These are phyloP conservation scores for Plectosphaerella plurivora DNA, from an alignment of 2,329 filamentous ascomycete genomes.

Conservation along the genomic window DNA sequence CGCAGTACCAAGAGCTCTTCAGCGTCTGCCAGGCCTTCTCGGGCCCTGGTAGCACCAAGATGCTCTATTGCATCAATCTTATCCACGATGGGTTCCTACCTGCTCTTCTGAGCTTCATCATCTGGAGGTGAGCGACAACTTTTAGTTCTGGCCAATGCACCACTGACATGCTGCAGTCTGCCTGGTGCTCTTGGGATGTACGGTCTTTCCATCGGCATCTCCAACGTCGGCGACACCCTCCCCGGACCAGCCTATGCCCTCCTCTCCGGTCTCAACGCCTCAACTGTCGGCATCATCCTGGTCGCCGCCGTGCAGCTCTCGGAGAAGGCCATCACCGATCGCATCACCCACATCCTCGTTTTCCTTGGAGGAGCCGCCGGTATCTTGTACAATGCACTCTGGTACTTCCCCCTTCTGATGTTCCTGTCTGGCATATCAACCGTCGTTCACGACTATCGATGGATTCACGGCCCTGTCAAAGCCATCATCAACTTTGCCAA, in stretches of 20 bases:
- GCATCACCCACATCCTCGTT: conserved; percentile 53
- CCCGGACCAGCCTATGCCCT: conserved; percentile 58
- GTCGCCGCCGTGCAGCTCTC: conserved; percentile 60
- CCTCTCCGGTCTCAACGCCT: conserved; percentile 61
- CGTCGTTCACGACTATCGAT: conserved; percentile 48
- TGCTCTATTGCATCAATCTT: conserved; percentile 58
- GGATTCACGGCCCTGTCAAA: conserved; percentile 31
- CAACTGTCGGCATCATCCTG: conserved; percentile 64
- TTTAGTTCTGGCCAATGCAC: not conserved
- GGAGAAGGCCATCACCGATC: conserved; percentile 59
- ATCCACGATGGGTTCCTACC: conserved; percentile 54
- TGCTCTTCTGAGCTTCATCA: conserved; percentile 51
- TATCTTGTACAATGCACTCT: conserved; percentile 61
- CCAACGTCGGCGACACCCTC: conserved; percentile 48
- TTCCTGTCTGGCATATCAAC: conserved; percentile 44
- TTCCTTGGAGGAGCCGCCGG: conserved; percentile 57
- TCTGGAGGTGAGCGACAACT: conserved; percentile 47
- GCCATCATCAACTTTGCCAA: conserved; percentile 8
- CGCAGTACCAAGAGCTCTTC: conserved; percentile 65
- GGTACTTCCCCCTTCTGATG: conserved; percentile 65
- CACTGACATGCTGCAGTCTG: conserved; percentile 33
- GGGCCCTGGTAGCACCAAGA: conserved; percentile 62
- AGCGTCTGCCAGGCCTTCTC: conserved; percentile 59
- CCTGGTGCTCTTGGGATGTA: conserved; percentile 65
- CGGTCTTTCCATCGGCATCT: conserved; percentile 55